Conservation (phyloP, 805 yeast species). For the Wickerhamomyces silvicola region DNA sequence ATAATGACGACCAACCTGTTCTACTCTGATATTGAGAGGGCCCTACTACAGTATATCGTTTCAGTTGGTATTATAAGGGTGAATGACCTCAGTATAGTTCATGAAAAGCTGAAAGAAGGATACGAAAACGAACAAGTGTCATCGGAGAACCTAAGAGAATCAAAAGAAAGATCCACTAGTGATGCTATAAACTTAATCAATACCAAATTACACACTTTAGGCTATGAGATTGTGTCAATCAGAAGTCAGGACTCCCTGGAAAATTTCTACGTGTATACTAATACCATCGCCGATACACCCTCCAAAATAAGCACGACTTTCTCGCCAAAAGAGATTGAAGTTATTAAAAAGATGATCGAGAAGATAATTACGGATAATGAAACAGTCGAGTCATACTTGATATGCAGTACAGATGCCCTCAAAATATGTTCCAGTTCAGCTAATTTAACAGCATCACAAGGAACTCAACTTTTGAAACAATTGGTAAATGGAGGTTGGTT, state of each 20-base stretch:
- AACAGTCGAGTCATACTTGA: constrained; percentile 23
- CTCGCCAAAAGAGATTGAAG: constrained; percentile 33
- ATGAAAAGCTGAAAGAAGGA: constrained; percentile 3
- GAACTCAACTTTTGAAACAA: constrained; percentile 31
- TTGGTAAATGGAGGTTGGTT: constrained; percentile 52
- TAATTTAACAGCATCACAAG: constrained; percentile 29
- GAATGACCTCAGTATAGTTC: neutral
- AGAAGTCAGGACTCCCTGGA: constrained; percentile 30
- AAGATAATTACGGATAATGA: constrained; percentile 23
- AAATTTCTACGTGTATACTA: constrained; percentile 30
- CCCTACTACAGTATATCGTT: constrained; percentile 27
- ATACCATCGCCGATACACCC: constrained; percentile 28
- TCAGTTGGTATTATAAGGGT: constrained; percentile 22
- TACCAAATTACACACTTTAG: constrained; percentile 20
- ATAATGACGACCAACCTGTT: too few relatives aligned
- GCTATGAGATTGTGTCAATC: constrained; percentile 32
- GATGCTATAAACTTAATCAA: constrained; percentile 23
- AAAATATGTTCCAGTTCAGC: constrained; percentile 22
- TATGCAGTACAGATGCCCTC: constrained; percentile 25
- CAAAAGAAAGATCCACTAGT: constrained; percentile 8
- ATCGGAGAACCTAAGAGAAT: constrained; percentile 2
- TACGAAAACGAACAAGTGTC: neutral
- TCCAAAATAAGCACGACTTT: constrained; percentile 29
- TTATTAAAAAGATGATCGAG: constrained; percentile 36
- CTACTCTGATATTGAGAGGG: constrained; percentile 12